Base-by-base conservation (phyloP, 1,284 basidiomycete species). In the Ganoderma leucocontextum region DNA sequence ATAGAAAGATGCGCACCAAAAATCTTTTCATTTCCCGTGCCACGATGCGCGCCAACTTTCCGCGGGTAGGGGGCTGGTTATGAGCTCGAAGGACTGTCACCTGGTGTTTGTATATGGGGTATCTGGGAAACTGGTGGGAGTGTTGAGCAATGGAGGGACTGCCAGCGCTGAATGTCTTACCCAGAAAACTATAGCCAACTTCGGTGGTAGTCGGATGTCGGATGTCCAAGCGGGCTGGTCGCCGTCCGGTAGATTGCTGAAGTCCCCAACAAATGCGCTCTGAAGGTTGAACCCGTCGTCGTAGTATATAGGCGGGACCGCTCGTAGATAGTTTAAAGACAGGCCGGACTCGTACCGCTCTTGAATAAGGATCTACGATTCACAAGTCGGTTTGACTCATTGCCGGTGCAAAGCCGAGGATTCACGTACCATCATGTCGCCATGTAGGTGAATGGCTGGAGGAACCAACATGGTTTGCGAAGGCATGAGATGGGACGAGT, bases 161-260 rank as follows among this genome's bases (percentile, higher is more conserved):
- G 0, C 15, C 33, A 38, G 5, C 29, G 10, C 13, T 10, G 19
- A n/a, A 9, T 22, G 6, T 58, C 55, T n/a, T 10, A 58, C 55
- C 9, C 55, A 58, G 55, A 58, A 19, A n/a, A 58, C 55, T n/a
- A 58, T 38, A 19, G 55, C 55, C 35, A 58, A 10, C 35, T 58
- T 58, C 8, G 55, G 1, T 12, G 55, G 55, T 4, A 58, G 10
- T 7, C 7, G 8, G 12, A 58, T 58, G 35, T 38, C n/a, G 9
- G 19, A 19, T 9, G 33, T 19, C 55, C 55, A 58, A 12, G 55
- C 55, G 10, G 22, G 55, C 10, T 58, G 55, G 19, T 58, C 55
- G 19, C 35, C 29, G 4, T 9, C 35, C 17, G n/a, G 55, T n/a
- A 58, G 55, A 12, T 5, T 12, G 35, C 29, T 12, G 19, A 38